Percentiles rank a stretch among this genome's conserved stretches.
Conservation (phyloP, 2,329 filamentous ascomycete genomes). For the Aurifilum marmelostoma region DNA sequence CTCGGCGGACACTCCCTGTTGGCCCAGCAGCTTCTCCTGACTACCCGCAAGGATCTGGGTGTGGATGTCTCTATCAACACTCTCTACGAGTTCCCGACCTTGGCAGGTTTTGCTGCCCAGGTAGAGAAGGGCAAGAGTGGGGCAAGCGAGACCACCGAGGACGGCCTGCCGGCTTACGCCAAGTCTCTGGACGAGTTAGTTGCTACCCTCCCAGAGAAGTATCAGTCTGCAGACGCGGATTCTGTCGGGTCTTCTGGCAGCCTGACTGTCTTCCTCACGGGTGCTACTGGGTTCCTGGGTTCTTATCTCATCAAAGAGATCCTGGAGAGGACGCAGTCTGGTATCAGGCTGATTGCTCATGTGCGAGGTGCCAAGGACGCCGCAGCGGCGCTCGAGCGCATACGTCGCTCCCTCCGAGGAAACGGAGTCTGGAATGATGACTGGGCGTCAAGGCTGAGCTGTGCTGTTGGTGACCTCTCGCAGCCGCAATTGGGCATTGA, state of each 20-base stretch:
- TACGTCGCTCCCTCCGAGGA: conserved; percentile 68
- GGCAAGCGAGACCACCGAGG: conserved; percentile 35
- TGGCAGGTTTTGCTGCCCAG: conserved; percentile 52
- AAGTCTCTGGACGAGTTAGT: conserved; percentile 52
- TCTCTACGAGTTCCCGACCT: conserved; percentile 67
- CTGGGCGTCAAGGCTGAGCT: conserved; percentile 66
- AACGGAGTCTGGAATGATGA: conserved; percentile 78
- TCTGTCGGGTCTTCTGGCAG: conserved; percentile 36
- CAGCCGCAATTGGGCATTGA: conserved; percentile 75
- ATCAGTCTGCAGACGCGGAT: conserved; percentile 32
- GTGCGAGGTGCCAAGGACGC: conserved; percentile 69
- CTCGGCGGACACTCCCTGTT: conserved; percentile 80
- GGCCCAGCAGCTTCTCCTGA: conserved; percentile 79
- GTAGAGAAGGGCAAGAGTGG: conserved; percentile 45
- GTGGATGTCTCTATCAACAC: conserved; percentile 67
- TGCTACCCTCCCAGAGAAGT: conserved; percentile 43
- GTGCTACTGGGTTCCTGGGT: conserved; percentile 88
- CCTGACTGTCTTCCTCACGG: conserved; percentile 77
- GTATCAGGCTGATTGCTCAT: conserved; percentile 69
- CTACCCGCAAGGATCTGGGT: conserved; percentile 51
- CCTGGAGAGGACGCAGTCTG: conserved; percentile 60
- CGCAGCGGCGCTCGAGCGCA: conserved; percentile 63
- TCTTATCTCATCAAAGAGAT: conserved; percentile 78
- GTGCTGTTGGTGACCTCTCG: conserved; percentile 74
- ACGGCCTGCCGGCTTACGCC: conserved; percentile 51